phyloP scores from a whole-genome alignment of 2,329 filamentous ascomycete species.

The Xylaria sp. region DNA sequence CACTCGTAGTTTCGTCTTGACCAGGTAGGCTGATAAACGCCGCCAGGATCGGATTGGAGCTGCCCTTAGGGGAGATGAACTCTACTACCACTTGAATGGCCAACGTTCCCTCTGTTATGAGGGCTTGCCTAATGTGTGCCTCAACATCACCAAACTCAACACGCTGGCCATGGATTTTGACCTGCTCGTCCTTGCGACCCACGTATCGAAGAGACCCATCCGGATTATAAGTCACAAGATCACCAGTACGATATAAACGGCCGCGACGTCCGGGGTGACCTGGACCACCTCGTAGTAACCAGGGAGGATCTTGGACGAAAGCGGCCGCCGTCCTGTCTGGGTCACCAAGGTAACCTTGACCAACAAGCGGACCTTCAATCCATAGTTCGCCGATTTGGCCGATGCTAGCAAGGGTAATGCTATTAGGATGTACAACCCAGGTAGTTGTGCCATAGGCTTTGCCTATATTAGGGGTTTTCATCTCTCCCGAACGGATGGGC shows the following conservation, averaged over 20 bases:
- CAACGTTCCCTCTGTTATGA: not conserved
- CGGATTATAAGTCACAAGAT: not conserved
- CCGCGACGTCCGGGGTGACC: not conserved
- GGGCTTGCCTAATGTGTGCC: not conserved
- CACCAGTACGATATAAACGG: not conserved
- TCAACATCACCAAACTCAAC: conserved; percentile 1
- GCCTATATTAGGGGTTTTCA: not conserved
- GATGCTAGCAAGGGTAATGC: not conserved
- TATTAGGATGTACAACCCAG: conserved; percentile 1
- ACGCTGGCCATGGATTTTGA: not conserved
- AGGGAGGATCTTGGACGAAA: not conserved
- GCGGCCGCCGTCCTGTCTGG: not conserved
- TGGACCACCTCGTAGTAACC: not conserved
- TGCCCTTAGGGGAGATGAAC: not conserved
- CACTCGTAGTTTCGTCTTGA: not conserved
- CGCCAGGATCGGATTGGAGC: not conserved
- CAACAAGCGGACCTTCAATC: conserved; percentile 5
- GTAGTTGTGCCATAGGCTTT: not conserved
- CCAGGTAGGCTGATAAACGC: not conserved
- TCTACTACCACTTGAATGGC: conserved; percentile 1
- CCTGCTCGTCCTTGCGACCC: not conserved
- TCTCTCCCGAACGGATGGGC: not conserved
- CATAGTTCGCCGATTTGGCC: not conserved
- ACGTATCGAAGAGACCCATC: not conserved
- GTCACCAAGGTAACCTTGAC: not conserved